Percentiles rank a stretch among this genome's conserved stretches.
These are phyloP conservation scores for Brassica carinata DNA, from an alignment of 345 rosid genomes.

Conservation along the genomic window DNA sequence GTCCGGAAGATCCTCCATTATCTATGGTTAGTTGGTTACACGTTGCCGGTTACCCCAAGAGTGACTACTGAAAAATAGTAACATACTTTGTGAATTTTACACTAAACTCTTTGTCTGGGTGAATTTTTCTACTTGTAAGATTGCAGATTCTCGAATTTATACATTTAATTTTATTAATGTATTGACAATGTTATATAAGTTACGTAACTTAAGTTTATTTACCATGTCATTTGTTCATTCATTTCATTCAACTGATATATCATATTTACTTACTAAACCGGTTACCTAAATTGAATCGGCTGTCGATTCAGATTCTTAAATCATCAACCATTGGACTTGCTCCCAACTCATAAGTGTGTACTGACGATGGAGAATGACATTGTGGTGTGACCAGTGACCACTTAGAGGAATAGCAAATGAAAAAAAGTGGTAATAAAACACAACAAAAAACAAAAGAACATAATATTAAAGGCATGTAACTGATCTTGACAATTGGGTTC, in stretches of 20 bases:
- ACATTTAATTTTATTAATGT: too few species aligned
- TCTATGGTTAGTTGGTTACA: neutral
- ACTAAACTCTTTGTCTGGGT: neutral
- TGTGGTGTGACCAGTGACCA: constrained; percentile 8
- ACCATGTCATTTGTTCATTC: neutral
- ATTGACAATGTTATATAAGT: too few species aligned
- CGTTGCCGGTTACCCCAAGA: neutral
- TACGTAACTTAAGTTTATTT: neutral
- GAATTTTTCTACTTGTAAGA: neutral
- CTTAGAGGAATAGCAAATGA: neutral
- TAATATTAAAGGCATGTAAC: constrained; percentile 2
- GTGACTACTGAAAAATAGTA: neutral
- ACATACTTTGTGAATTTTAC: too few species aligned
- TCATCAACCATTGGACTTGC: neutral
- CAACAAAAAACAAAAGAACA: neutral
- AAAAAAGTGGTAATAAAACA: neutral
- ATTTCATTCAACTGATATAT: neutral
- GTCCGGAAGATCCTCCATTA: neutral
- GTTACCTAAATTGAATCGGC: neutral
- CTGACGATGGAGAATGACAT: constrained; percentile 8
- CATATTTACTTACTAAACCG: neutral
- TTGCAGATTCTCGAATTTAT: too few species aligned
- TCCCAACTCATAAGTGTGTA: neutral
- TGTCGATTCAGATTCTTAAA: neutral
- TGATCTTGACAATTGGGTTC: constrained; percentile 9